Conservation (phyloP, 441 rosid species). For the Dalechampia spathulata region DNA sequence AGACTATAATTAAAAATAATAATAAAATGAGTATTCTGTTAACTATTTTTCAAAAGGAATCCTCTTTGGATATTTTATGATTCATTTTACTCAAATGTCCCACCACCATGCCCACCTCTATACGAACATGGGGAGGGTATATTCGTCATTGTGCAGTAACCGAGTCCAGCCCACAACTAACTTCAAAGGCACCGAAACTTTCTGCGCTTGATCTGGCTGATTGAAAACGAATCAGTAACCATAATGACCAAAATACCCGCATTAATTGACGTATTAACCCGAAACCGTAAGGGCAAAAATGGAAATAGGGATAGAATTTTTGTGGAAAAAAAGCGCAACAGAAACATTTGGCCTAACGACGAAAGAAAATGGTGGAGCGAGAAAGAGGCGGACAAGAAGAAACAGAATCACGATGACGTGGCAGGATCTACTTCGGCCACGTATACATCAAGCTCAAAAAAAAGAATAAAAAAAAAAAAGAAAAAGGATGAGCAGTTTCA, state of each 20-base stretch:
- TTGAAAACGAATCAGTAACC: neutral
- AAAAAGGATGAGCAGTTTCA: constrained; percentile 24
- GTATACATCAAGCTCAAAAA: neutral
- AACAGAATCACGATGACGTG: constrained; percentile 8
- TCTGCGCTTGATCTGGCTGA: constrained; percentile 23
- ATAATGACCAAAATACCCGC: constrained; percentile 15
- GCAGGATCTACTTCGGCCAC: neutral
- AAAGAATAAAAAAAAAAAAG: neutral
- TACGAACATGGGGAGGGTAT: neutral
- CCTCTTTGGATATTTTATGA: no score
- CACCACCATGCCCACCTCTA: no score
- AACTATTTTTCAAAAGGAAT: no score
- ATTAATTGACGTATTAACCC: rapidly evolving
- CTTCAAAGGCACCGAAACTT: constrained; percentile 7
- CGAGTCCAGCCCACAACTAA: neutral
- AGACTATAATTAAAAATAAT: no score
- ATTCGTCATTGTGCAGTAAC: neutral
- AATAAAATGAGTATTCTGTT: no score
- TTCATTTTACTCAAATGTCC: no score
- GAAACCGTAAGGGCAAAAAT: neutral
- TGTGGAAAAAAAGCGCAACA: neutral
- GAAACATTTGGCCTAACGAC: constrained; percentile 9
- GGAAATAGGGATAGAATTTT: neutral
- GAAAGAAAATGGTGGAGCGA: neutral
- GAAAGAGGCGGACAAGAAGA: constrained; percentile 14